phyloP scores from a whole-genome alignment of 2,329 filamentous ascomycete species.

The Didymella segeticola region DNA sequence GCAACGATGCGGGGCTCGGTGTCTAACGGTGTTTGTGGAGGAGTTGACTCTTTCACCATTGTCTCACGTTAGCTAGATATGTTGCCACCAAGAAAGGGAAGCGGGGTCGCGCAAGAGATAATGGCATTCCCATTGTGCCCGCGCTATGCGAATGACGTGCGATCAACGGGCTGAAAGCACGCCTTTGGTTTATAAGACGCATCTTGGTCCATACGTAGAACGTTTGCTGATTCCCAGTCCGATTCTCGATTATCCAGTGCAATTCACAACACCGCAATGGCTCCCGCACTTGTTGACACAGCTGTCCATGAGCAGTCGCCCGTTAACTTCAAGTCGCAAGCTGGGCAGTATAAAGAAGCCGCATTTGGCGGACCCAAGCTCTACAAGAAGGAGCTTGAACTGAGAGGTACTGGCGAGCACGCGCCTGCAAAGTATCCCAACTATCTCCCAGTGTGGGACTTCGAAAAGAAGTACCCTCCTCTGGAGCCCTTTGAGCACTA shows the following conservation, averaged over 20 bases:
- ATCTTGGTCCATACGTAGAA: neutral
- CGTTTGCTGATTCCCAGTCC: neutral
- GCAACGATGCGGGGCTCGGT: slow-evolving; percentile 14
- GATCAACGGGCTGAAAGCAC: neutral
- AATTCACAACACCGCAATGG: slow-evolving; percentile 41
- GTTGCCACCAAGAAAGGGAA: slow-evolving; percentile 17
- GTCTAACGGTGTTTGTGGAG: slow-evolving; percentile 16
- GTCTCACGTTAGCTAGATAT: slow-evolving; percentile 2
- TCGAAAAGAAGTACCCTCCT: slow-evolving; percentile 66
- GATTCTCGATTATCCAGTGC: neutral
- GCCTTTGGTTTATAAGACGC: slow-evolving; percentile 23
- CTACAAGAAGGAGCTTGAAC: slow-evolving; percentile 59
- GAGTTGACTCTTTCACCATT: slow-evolving; percentile 8
- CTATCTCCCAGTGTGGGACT: slow-evolving; percentile 76
- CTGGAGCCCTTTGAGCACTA: slow-evolving; percentile 73
- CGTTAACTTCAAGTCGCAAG: slow-evolving; percentile 42
- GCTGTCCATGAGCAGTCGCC: slow-evolving; percentile 27
- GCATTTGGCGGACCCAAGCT: slow-evolving; percentile 51
- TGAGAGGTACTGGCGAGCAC: slow-evolving; percentile 61
- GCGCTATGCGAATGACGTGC: slow-evolving; percentile 8
- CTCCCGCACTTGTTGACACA: slow-evolving; percentile 53
- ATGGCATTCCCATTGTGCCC: slow-evolving; percentile 6
- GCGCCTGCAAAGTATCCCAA: slow-evolving; percentile 69
- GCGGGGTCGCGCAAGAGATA: slow-evolving; percentile 19
- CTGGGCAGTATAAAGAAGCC: slow-evolving; percentile 51